These are phyloP conservation scores for Lachnellula suecica DNA, from an alignment of 2,329 filamentous ascomycete species.

Conservation along the genomic window DNA sequence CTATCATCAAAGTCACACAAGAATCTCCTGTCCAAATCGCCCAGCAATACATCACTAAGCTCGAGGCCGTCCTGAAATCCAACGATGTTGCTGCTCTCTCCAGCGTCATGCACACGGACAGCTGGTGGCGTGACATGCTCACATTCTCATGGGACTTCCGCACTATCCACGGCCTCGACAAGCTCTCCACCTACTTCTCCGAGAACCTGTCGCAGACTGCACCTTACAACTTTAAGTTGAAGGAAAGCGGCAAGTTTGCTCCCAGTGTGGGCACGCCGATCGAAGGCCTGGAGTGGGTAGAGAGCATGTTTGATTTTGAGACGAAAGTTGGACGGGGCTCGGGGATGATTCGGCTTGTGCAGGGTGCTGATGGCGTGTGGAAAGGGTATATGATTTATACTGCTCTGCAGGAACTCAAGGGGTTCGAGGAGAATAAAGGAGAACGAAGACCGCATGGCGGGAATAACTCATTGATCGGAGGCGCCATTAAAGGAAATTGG, in stretches of 20 bases:
- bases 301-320: constrained; percentile 53
- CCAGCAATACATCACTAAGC: constrained; percentile 15
- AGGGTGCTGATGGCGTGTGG: constrained; percentile 43
- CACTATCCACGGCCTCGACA: constrained; percentile 34
- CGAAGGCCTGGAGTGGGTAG: constrained; percentile 49
- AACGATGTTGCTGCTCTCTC: constrained; percentile 7
- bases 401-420: constrained; percentile 50
- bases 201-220: constrained; percentile 33
- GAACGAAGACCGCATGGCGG: constrained; percentile 42
- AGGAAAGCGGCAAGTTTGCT: constrained; percentile 10
- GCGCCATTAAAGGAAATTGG: constrained; percentile 51
- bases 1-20: constrained; percentile 2
- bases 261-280: constrained; percentile 4
- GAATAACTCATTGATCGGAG: constrained; percentile 36
- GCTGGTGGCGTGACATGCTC: constrained; percentile 39
- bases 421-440: constrained; percentile 46
- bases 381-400: constrained; percentile 65
- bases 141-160: constrained; percentile 40
- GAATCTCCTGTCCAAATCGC: constrained; percentile 8
- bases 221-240: constrained; percentile 21
- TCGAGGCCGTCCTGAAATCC: constrained; percentile 10
- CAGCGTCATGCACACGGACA: constrained; percentile 11
- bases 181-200: constrained; percentile 18
- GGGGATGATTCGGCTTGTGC: constrained; percentile 53
- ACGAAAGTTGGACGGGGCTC: constrained; percentile 52